A percentile compares a stretch with the other conserved stretches of the same genome.
phyloP scores from a whole-genome alignment of 129 eudicot genomes.

The Deinandra increscens region DNA sequence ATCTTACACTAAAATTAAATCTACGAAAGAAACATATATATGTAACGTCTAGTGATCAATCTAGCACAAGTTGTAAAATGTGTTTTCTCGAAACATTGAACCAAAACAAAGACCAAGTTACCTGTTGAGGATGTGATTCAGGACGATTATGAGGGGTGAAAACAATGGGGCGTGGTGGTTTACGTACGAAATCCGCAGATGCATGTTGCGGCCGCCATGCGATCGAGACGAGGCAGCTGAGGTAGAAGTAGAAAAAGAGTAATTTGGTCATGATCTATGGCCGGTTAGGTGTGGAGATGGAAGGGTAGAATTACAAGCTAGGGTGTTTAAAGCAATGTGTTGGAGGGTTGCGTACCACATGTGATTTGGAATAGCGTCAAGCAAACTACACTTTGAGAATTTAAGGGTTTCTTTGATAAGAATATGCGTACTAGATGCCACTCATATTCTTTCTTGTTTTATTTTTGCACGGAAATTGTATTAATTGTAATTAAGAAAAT shows the following conservation, averaged over 20 bases:
- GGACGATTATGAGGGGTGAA: slow-evolving; percentile 41
- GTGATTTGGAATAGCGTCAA: background rate
- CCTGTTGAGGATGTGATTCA: slow-evolving; percentile 67
- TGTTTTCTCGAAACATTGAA: no score
- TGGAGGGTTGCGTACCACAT: background rate
- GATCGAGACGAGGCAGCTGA: slow-evolving; percentile 2
- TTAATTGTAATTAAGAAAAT: no score
- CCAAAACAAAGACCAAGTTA: background rate
- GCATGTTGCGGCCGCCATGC: background rate
- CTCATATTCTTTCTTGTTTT: background rate
- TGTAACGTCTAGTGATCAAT: no score
- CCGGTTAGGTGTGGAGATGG: background rate
- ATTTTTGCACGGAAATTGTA: no score
- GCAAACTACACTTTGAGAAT: background rate
- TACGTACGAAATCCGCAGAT: slow-evolving; percentile 41
- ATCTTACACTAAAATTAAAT: no score
- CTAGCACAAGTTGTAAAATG: no score
- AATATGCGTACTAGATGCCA: background rate
- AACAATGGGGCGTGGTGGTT: slow-evolving; percentile 47
- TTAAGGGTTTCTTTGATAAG: no score
- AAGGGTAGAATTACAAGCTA: no score
- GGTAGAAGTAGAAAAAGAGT: background rate
- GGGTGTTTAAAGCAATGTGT: background rate
- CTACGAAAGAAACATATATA: no score
- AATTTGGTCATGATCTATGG: slow-evolving; percentile 25